phyloP scores from a whole-genome alignment of 2,329 filamentous ascomycete species.

The Didymella pinodella region DNA sequence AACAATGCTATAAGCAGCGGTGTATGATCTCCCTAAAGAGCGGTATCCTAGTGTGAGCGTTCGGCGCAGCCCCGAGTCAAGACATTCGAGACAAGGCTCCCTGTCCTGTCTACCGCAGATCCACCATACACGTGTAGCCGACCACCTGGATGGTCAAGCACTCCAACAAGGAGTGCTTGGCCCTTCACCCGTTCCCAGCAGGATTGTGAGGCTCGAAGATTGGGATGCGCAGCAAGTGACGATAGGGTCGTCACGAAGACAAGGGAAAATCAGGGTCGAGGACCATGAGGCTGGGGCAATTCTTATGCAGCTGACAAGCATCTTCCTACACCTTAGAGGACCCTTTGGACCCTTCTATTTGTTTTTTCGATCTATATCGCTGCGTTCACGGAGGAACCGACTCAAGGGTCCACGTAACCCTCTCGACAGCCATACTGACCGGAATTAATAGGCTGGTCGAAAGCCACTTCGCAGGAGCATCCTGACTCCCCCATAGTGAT shows the following conservation, averaged over 20 bases:
- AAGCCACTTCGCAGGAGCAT: constrained; percentile 3
- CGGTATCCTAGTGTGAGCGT: constrained; percentile 21
- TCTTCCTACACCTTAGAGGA: constrained; percentile 1
- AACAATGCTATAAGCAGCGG: constrained; percentile 16
- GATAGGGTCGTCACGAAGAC: background rate
- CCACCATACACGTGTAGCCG: constrained; percentile 16
- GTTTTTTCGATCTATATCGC: background rate
- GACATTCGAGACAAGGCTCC: constrained; percentile 11
- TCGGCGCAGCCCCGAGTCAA: constrained; percentile 8
- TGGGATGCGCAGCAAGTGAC: constrained; percentile 14
- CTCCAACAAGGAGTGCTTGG: constrained; percentile 11
- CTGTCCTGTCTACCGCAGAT: constrained; percentile 8
- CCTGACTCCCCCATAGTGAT: constrained; percentile 9
- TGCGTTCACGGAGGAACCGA: constrained; percentile 9
- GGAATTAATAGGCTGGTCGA: constrained; percentile 1
- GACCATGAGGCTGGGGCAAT: constrained; percentile 15
- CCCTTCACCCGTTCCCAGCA: constrained; percentile 9
- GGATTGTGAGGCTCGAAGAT: constrained; percentile 11
- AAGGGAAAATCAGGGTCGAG: constrained; percentile 17
- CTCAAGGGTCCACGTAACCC: constrained; percentile 10
- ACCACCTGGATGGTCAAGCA: constrained; percentile 10
- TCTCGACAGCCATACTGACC: background rate
- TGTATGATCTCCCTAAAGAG: constrained; percentile 21
- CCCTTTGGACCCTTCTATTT: constrained; percentile 1
- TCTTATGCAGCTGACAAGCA: constrained; percentile 9